These are phyloP conservation scores for Fusarium longipes DNA, from an alignment of 2,329 filamentous ascomycete genomes.

Conservation along the genomic window DNA sequence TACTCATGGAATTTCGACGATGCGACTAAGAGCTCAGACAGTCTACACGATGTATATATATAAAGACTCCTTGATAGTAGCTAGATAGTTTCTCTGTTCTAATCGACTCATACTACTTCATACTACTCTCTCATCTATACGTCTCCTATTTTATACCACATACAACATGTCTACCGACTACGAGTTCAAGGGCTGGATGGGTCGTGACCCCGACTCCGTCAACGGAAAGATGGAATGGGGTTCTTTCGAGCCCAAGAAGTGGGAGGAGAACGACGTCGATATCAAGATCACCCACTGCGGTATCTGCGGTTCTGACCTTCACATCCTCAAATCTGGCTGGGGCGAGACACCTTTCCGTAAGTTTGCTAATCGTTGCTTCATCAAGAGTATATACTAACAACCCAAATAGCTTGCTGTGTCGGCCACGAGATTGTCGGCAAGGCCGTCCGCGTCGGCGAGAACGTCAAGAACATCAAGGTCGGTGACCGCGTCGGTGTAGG, in stretches of 20 bases:
- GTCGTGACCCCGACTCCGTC: constrained; percentile 53
- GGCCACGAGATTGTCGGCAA: constrained; percentile 75
- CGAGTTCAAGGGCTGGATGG: constrained; percentile 66
- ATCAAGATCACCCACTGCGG: constrained; percentile 73
- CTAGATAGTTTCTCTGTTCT: background rate
- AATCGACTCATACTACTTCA: background rate
- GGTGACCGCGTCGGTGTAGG: constrained; percentile 74
- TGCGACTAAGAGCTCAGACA: background rate
- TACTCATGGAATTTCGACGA: constrained; percentile 7
- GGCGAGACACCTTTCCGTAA: constrained; percentile 54
- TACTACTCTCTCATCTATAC: background rate
- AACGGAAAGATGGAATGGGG: constrained; percentile 65
- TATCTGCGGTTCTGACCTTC: constrained; percentile 70
- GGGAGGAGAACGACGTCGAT: constrained; percentile 72
- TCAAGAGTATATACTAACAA: constrained; percentile 26
- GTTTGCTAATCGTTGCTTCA: constrained; percentile 22
- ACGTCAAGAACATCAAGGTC: constrained; percentile 62
- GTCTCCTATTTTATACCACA: background rate
- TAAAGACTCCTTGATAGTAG: constrained; percentile 2
- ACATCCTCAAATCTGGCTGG: constrained; percentile 67
- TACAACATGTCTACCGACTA: constrained; percentile 52
- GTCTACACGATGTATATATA: background rate
- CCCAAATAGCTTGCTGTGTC: constrained; percentile 59
- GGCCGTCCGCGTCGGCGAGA: constrained; percentile 63
- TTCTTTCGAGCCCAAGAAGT: constrained; percentile 69